Percentiles rank a stretch among this genome's conserved stretches.
These are phyloP conservation scores for Solanum sparsipilum DNA, from an alignment of 257 asterid genomes.

Conservation along the genomic window DNA sequence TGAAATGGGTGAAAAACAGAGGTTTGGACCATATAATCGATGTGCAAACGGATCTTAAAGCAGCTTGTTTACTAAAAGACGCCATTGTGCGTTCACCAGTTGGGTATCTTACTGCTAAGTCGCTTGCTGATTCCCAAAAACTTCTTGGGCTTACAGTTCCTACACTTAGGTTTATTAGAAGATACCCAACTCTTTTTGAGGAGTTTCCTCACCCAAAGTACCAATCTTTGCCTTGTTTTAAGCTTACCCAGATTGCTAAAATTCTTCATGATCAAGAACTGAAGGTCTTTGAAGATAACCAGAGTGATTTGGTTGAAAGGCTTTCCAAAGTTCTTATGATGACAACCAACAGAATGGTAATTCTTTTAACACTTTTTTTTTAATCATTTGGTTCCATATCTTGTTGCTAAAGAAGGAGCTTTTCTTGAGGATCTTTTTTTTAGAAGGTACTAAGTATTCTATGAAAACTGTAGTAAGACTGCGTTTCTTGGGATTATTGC, in stretches of 20 bases:
- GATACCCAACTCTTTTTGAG: conserved; percentile 78
- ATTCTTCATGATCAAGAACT: conserved; percentile 52
- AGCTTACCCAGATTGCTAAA: conserved; percentile 48
- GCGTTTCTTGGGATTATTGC: background rate
- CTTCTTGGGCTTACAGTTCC: conserved; percentile 77
- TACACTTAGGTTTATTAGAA: conserved; percentile 62
- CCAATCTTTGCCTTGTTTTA: conserved; percentile 69
- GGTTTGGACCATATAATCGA: conserved; percentile 75
- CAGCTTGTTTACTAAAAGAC: conserved; percentile 70
- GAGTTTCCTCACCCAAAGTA: conserved; percentile 91
- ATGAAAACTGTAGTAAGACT: background rate
- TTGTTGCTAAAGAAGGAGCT: background rate
- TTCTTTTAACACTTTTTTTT: background rate
- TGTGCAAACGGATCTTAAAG: conserved; percentile 71
- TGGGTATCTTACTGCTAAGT: conserved; percentile 52
- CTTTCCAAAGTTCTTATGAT: conserved; percentile 74
- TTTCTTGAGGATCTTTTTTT: background rate
- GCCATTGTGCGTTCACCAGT: conserved; percentile 60
- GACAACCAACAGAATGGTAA: conserved; percentile 56
- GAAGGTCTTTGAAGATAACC: conserved; percentile 32
- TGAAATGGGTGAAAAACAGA: conserved; percentile 91
- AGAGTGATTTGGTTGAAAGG: conserved; percentile 49
- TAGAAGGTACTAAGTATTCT: background rate
- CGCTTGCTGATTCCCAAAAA: conserved; percentile 59
- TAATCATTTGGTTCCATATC: background rate